These are phyloP conservation scores for Fusarium lateritium DNA, from an alignment of 2,329 filamentous ascomycete species.

Conservation along the genomic window DNA sequence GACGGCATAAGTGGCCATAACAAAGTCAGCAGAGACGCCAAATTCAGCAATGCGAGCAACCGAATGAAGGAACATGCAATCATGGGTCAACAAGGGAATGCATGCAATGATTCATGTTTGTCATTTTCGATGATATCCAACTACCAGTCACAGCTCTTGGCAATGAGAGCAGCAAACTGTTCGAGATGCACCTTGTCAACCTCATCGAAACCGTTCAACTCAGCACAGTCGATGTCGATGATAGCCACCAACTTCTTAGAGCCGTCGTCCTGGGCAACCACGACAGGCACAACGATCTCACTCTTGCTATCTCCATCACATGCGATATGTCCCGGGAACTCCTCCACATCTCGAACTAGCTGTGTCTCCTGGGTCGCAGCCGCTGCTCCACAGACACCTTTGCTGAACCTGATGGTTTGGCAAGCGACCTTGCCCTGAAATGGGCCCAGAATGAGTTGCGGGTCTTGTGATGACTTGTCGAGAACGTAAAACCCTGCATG, in stretches of 20 bases:
- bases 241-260: slow-evolving; percentile 74
- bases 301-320: slow-evolving; percentile 83
- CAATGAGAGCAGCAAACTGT: slow-evolving; percentile 73
- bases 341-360: slow-evolving; percentile 78
- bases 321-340: slow-evolving; percentile 85
- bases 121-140: slow-evolving; percentile 1
- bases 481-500: slow-evolving; percentile 79
- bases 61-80: background rate
- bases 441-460: slow-evolving; percentile 80
- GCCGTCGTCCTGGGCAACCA: slow-evolving; percentile 55
- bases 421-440: slow-evolving; percentile 88
- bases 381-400: slow-evolving; percentile 82
- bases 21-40: background rate
- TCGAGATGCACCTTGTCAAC: slow-evolving; percentile 78
- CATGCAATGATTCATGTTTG: background rate
- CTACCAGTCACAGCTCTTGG: slow-evolving; percentile 76
- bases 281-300: slow-evolving; percentile 85
- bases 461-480: slow-evolving; percentile 62
- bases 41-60: no score
- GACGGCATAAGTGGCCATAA: slow-evolving; percentile 2
- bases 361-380: slow-evolving; percentile 74
- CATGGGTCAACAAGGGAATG: background rate
- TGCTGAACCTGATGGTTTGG: slow-evolving; percentile 80
- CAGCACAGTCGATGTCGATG: slow-evolving; percentile 85
- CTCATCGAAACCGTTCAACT: slow-evolving; percentile 75